These are phyloP conservation scores for Leptodermis oblonga DNA, from an alignment of 257 asterid species.

Conservation along the genomic window DNA sequence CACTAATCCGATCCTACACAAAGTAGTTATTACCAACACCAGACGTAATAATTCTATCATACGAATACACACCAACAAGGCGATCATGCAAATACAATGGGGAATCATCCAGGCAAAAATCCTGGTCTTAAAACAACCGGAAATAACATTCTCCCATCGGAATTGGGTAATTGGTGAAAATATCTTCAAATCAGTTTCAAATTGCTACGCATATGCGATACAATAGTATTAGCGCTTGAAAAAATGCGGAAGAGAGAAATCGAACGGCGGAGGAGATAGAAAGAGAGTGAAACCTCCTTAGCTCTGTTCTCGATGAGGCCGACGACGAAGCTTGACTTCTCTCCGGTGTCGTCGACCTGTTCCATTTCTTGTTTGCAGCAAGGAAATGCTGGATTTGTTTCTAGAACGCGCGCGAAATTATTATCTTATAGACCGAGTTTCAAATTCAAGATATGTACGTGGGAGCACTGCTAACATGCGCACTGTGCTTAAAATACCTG, in stretches of 20 bases:
- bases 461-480: background rate
- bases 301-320: constrained; percentile 91
- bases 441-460: background rate
- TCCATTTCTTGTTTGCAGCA: constrained; percentile 40
- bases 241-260: background rate
- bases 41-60: background rate
- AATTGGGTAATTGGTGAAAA: background rate
- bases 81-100: background rate
- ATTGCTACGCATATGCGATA: background rate
- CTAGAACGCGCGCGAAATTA: constrained; percentile 4
- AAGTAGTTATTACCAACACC: background rate
- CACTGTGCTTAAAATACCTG: background rate
- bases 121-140: background rate
- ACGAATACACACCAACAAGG: background rate
- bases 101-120: background rate
- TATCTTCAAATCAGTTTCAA: background rate
- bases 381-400: background rate
- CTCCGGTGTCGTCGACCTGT: constrained; percentile 53
- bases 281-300: constrained; percentile 59
- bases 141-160: background rate
- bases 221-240: background rate
- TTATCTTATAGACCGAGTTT: background rate
- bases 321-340: constrained; percentile 75
- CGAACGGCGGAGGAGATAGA: constrained; percentile 1
- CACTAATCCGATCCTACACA: background rate